Percentiles rank a stretch among this genome's conserved stretches.
phyloP scores from a whole-genome alignment of 805 yeast genomes.

The Candida germanica region DNA sequence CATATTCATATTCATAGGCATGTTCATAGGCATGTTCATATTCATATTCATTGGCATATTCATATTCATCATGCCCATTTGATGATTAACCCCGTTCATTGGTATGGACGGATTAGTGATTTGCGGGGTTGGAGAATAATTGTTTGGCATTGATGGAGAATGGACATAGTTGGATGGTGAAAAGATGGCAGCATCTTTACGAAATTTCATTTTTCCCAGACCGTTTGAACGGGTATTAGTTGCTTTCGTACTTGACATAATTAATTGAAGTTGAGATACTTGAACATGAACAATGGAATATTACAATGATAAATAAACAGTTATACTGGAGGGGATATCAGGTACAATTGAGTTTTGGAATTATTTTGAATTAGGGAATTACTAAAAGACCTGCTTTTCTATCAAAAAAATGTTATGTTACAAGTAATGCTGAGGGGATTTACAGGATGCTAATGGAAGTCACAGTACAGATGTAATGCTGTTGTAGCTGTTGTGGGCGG shows the following conservation, averaged over 20 bases:
- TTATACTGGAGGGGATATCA: no score
- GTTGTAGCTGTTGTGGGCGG: no score
- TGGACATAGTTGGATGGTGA: conserved; percentile 25
- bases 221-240: conserved; percentile 20
- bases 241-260: conserved; percentile 21
- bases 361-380: no score
- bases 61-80: conserved; percentile 1
- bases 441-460: no score
- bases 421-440: no score
- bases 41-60: conserved; percentile 5
- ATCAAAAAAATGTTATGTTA: no score
- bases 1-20: conserved; percentile 3
- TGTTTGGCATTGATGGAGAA: conserved; percentile 8
- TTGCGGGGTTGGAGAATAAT: conserved; percentile 4
- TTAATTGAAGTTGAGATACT: no score
- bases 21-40: conserved; percentile 8
- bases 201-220: conserved; percentile 34
- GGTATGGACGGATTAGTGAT: conserved; percentile 6
- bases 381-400: no score
- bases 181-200: conserved; percentile 38
- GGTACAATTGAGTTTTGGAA: no score
- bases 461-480: no score
- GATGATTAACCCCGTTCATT: no score
- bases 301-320: no score
- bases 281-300: not conserved